These are phyloP conservation scores for Schizothecium vesticola DNA, from an alignment of 495 filamentous ascomycete genomes.

Conservation along the genomic window DNA sequence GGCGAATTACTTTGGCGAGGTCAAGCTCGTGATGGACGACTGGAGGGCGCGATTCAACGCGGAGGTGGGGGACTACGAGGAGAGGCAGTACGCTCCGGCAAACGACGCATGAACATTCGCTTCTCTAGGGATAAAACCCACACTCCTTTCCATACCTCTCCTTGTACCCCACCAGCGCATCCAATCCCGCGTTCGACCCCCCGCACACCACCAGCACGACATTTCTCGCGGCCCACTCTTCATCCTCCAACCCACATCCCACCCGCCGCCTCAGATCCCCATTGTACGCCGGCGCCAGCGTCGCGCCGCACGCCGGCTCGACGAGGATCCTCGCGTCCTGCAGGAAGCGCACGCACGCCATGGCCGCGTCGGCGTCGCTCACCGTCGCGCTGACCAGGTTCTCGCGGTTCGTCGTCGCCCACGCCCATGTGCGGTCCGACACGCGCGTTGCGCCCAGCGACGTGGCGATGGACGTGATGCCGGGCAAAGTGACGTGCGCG, in stretches of 20 bases:
- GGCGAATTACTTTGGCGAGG: conserved; percentile 48
- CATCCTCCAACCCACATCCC: conserved; percentile 49
- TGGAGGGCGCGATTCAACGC: not conserved
- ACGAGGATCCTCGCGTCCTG: conserved; percentile 80
- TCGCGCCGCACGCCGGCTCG: conserved; percentile 81
- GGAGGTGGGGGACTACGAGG: not conserved
- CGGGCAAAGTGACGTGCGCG: conserved; percentile 58
- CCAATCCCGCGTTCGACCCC: conserved; percentile 66
- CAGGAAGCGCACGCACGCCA: conserved; percentile 66
- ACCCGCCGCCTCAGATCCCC: conserved; percentile 56
- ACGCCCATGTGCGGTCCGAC: conserved; percentile 63
- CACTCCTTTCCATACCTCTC: conserved; percentile 43
- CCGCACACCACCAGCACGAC: conserved; percentile 87
- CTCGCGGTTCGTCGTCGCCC: conserved; percentile 37
- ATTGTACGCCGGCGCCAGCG: conserved; percentile 61
- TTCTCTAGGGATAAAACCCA: not conserved
- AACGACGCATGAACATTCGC: not conserved
- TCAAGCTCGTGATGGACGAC: conserved; percentile 36
- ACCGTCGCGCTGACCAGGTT: conserved; percentile 64
- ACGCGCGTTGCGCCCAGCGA: conserved; percentile 73
- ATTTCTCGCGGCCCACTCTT: conserved; percentile 53
- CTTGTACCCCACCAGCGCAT: conserved; percentile 59
- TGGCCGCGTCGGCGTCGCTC: conserved; percentile 73
- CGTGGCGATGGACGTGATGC: conserved; percentile 76
- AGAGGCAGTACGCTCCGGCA: not conserved